Conservation (phyloP, 495 filamentous ascomycete genomes). For the Tuber melanosporum region DNA sequence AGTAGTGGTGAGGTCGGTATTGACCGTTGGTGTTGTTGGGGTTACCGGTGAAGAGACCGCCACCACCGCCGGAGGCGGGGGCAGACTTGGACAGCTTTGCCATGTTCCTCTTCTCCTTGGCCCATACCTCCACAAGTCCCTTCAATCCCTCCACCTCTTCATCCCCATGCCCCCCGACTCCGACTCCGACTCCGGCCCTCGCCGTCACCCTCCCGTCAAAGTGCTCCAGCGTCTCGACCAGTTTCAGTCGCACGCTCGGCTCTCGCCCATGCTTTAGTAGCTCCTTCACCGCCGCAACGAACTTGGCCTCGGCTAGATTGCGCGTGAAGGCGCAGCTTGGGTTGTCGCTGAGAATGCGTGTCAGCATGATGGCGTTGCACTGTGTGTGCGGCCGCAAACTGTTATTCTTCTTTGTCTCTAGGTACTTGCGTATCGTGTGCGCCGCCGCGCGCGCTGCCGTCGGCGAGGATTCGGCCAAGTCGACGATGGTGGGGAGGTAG, state of each 20-base stretch:
- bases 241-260: constrained; percentile 68
- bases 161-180: constrained; percentile 44
- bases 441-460: constrained; percentile 73
- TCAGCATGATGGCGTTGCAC: constrained; percentile 95
- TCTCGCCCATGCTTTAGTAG: constrained; percentile 66
- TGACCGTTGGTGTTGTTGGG: constrained; percentile 5
- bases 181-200: neutral
- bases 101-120: constrained; percentile 68
- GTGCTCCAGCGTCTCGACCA: constrained; percentile 73
- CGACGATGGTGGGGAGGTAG: constrained; percentile 90
- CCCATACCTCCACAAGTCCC: constrained; percentile 73
- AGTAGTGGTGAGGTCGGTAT: constrained; percentile 22
- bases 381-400: constrained; percentile 48
- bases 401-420: constrained; percentile 45
- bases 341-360: constrained; percentile 87
- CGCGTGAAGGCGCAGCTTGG: constrained; percentile 81
- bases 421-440: constrained; percentile 68
- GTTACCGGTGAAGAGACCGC: neutral
- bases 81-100: constrained; percentile 39
- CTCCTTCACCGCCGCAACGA: constrained; percentile 67
- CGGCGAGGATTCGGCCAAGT: constrained; percentile 86
- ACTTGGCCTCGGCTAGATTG: constrained; percentile 63
- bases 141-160: constrained; percentile 64
- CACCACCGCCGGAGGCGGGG: constrained; percentile 1
- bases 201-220: constrained; percentile 53